These are phyloP conservation scores for Pseudogymnoascus sp. DNA, from an alignment of 2,329 filamentous ascomycete genomes.

Conservation along the genomic window DNA sequence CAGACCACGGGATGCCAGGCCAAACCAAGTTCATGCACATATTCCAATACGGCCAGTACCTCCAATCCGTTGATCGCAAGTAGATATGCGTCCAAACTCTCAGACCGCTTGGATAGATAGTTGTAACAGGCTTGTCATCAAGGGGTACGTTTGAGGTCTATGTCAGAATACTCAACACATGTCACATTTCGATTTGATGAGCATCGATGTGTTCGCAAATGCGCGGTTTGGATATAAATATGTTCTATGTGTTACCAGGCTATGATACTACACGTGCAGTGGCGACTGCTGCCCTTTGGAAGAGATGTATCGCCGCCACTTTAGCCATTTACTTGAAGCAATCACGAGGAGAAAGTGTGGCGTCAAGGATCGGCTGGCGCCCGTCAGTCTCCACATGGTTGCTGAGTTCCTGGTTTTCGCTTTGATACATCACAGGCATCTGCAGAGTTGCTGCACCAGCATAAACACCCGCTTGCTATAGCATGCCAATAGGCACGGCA, in stretches of 20 bases:
- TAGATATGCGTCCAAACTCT: neutral
- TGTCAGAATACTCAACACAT: neutral
- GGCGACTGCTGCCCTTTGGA: neutral
- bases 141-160: constrained; percentile 1
- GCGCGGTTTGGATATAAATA: neutral
- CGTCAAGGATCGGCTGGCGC: constrained; percentile 1
- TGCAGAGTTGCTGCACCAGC: neutral
- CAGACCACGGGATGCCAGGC: neutral
- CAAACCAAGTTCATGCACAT: constrained; percentile 1
- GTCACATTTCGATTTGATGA: neutral
- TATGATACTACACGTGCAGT: neutral
- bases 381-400: neutral
- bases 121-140: neutral
- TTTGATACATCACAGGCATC: neutral
- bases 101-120: neutral
- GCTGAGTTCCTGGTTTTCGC: neutral
- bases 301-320: neutral
- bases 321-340: constrained; percentile 2
- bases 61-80: neutral
- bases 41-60: constrained; percentile 3
- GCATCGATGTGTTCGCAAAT: neutral
- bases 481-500: no score
- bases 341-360: constrained; percentile 1
- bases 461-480: neutral
- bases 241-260: neutral